A percentile compares a stretch with the other conserved stretches of the same genome.
Evolutionary conservation across 1,284 basidiomycete genomes (phyloP).

Genomic region (Trichosporon sp.): DNA sequence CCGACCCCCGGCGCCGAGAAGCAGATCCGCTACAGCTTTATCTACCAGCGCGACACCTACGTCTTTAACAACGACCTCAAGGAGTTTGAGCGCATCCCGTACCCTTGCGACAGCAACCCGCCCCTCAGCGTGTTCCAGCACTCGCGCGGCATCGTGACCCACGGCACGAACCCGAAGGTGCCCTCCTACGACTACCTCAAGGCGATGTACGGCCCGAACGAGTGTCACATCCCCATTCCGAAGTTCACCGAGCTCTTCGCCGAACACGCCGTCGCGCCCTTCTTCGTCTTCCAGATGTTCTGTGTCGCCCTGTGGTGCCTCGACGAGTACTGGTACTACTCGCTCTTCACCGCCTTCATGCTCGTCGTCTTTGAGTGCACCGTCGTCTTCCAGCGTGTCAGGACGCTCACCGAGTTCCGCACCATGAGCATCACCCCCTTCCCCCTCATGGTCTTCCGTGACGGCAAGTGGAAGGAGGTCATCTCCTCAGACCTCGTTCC

Average conservation of each 20-base stretch:
- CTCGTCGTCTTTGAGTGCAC: constrained; percentile 93
- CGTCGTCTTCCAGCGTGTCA: constrained; percentile 89
- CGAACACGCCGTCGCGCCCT: constrained; percentile 89
- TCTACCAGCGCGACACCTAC: constrained; percentile 94
- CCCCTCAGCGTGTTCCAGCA: constrained; percentile 63
- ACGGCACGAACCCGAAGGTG: constrained; percentile 20
- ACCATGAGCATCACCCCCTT: constrained; percentile 91
- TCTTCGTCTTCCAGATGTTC: constrained; percentile 95
- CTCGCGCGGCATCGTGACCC: constrained; percentile 52
- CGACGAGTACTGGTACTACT: constrained; percentile 98
- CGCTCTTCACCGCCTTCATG: constrained; percentile 94
- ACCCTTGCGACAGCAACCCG: constrained; percentile 74
- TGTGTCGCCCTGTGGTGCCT: constrained; percentile 92
- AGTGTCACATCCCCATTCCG: constrained; percentile 91
- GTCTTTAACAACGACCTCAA: constrained; percentile 56
- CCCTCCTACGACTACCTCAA: constrained; percentile 51
- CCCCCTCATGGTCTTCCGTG: constrained; percentile 71
- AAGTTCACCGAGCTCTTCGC: constrained; percentile 80
- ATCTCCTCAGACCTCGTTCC: constrained; percentile 80
- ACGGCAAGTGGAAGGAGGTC: constrained; percentile 70
- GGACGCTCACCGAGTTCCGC: constrained; percentile 85
- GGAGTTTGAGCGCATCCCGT: constrained; percentile 76
- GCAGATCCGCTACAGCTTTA: constrained; percentile 70
- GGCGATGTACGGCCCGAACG: constrained; percentile 75
- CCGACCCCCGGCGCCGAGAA: constrained; percentile 50